phyloP scores from a whole-genome alignment of 2,329 filamentous ascomycete genomes.

The Ustulina deusta region DNA sequence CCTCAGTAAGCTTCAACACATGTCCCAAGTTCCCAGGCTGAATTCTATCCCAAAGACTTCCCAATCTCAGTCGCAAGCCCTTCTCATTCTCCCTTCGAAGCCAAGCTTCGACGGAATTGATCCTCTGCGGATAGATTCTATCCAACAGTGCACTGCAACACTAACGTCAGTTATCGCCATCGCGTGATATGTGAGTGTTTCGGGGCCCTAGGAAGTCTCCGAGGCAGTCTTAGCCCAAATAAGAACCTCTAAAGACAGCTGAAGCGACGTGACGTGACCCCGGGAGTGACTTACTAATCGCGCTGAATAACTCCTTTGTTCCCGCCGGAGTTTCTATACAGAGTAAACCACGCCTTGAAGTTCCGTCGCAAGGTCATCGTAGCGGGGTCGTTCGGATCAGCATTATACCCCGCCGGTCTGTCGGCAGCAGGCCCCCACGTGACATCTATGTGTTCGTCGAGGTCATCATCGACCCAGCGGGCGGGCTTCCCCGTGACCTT shows the following conservation, averaged over 20 bases:
- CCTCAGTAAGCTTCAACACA: conserved; percentile 45
- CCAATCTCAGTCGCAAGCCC: conserved; percentile 44
- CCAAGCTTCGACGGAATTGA: conserved; percentile 62
- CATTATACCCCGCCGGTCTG: conserved; percentile 54
- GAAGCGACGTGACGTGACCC: not conserved
- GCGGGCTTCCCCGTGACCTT: conserved; percentile 58
- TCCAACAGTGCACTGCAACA: conserved; percentile 56
- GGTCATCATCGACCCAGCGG: conserved; percentile 52
- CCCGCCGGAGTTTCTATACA: conserved; percentile 57
- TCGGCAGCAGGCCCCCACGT: conserved; percentile 40
- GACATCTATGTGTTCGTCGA: conserved; percentile 53
- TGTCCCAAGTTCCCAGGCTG: conserved; percentile 41
- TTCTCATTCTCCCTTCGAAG: conserved; percentile 56
- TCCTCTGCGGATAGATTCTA: conserved; percentile 63
- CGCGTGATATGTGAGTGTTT: not conserved
- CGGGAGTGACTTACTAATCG: conserved; percentile 53
- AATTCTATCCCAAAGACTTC: conserved; percentile 51
- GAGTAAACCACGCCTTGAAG: conserved; percentile 64
- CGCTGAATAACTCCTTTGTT: conserved; percentile 58
- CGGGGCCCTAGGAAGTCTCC: no score
- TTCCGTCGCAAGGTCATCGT: conserved; percentile 59
- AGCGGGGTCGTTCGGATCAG: conserved; percentile 48
- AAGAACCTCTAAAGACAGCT: not conserved
- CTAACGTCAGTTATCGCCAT: not conserved
- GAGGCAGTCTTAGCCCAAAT: no score